phyloP scores from a whole-genome alignment of 805 yeast species.

The Hanseniaspora thailandica region DNA sequence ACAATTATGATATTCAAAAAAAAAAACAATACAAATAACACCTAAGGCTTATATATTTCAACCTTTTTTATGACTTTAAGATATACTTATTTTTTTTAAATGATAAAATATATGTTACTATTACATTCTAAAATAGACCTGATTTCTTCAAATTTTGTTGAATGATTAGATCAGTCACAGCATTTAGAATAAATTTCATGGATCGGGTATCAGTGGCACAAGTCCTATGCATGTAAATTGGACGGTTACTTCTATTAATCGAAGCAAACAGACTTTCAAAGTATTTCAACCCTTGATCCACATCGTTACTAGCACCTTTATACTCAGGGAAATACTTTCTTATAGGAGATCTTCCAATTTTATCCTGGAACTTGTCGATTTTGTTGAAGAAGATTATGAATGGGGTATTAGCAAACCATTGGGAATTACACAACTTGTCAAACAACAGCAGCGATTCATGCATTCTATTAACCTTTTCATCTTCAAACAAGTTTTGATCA shows the following conservation, averaged over 20 bases:
- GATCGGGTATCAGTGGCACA: constrained; percentile 88
- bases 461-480: constrained; percentile 78
- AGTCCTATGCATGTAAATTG: constrained; percentile 83
- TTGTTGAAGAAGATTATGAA: constrained; percentile 83
- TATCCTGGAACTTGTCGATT: constrained; percentile 65
- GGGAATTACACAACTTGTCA: constrained; percentile 69
- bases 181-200: constrained; percentile 81
- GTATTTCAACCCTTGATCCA: constrained; percentile 54
- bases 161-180: constrained; percentile 83
- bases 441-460: constrained; percentile 78
- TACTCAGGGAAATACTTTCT: constrained; percentile 68
- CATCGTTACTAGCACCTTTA: constrained; percentile 51
- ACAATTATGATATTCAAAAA: neutral
- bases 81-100: neutral
- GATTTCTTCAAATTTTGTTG: constrained; percentile 69
- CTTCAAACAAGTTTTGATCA: constrained; percentile 86
- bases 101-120: neutral
- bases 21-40: neutral
- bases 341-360: constrained; percentile 55
- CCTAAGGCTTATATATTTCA: neutral
- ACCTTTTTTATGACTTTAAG: neutral
- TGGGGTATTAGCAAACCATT: constrained; percentile 77
- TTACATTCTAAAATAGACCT: constrained; percentile 44
- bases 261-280: constrained; percentile 58
- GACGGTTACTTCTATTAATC: constrained; percentile 50